These are phyloP conservation scores for Candida argentea DNA, from an alignment of 805 yeast species.

Conservation along the genomic window DNA sequence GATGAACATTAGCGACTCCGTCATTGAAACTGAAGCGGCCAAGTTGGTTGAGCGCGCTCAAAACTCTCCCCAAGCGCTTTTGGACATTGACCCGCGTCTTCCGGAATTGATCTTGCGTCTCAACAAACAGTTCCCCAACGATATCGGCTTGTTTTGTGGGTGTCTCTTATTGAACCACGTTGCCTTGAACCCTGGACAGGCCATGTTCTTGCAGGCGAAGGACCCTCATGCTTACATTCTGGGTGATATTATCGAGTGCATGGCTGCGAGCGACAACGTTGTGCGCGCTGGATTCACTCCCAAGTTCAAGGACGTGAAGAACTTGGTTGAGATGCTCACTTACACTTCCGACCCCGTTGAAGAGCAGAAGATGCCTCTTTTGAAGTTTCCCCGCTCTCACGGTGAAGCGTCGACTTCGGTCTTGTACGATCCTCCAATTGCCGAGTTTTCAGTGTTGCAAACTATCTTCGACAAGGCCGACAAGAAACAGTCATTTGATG, in stretches of 20 bases:
- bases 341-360: constrained; percentile 82
- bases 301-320: constrained; percentile 90
- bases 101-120: constrained; percentile 69
- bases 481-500: constrained; percentile 45
- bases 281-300: constrained; percentile 99
- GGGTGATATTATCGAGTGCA: constrained; percentile 97
- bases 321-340: constrained; percentile 83
- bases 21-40: constrained; percentile 47
- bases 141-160: constrained; percentile 93
- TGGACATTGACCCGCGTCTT: constrained; percentile 35
- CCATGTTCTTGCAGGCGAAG: constrained; percentile 91
- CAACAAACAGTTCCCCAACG: constrained; percentile 83
- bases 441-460: constrained; percentile 89
- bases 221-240: constrained; percentile 97
- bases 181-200: constrained; percentile 76
- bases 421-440: constrained; percentile 92
- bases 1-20: constrained; percentile 70
- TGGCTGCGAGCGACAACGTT: constrained; percentile 98
- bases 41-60: constrained; percentile 57
- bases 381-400: constrained; percentile 43
- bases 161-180: constrained; percentile 88
- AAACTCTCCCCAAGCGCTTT: constrained; percentile 48
- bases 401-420: constrained; percentile 55
- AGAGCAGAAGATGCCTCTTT: constrained; percentile 82
- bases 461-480: constrained; percentile 48